A percentile compares a stretch with the other conserved stretches of the same genome.
phyloP scores from a whole-genome alignment of 2,329 filamentous ascomycete species.

The Colletotrichum eremochloae region DNA sequence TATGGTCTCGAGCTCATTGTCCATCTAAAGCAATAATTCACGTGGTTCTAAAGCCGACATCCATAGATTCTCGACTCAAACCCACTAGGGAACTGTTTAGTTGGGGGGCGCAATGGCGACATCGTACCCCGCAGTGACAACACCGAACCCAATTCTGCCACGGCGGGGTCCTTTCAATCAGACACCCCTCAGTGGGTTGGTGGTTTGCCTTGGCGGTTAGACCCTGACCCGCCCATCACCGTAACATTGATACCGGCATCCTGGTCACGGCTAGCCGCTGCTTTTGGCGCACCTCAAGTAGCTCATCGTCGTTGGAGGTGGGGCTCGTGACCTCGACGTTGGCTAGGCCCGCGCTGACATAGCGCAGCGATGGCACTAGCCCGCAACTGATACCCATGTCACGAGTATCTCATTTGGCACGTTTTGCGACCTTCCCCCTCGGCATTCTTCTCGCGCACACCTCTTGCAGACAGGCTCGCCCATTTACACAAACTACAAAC shows the following conservation, averaged over 20 bases:
- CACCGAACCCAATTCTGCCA: constrained; percentile 13
- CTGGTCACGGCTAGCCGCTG: constrained; percentile 18
- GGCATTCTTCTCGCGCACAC: neutral
- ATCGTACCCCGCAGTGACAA: constrained; percentile 34
- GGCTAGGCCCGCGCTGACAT: neutral
- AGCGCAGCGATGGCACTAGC: constrained; percentile 28
- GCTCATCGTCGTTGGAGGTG: constrained; percentile 1
- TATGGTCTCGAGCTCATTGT: no score
- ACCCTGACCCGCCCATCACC: constrained; percentile 6
- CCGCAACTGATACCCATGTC: constrained; percentile 16
- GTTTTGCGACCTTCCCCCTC: neutral
- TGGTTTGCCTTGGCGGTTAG: constrained; percentile 20
- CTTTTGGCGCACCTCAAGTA: constrained; percentile 5
- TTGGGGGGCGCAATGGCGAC: constrained; percentile 23
- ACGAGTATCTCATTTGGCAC: constrained; percentile 14
- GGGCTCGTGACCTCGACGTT: constrained; percentile 5
- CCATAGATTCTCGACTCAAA: neutral
- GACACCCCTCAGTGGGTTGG: constrained; percentile 21
- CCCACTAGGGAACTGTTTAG: neutral
- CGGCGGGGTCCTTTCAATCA: neutral
- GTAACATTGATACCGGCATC: constrained; percentile 30
- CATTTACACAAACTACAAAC: neutral
- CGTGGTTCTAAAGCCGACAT: neutral
- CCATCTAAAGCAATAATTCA: neutral
- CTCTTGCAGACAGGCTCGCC: neutral